phyloP scores from a whole-genome alignment of 139 green algal genomes.

The Picochlorum sp. region DNA sequence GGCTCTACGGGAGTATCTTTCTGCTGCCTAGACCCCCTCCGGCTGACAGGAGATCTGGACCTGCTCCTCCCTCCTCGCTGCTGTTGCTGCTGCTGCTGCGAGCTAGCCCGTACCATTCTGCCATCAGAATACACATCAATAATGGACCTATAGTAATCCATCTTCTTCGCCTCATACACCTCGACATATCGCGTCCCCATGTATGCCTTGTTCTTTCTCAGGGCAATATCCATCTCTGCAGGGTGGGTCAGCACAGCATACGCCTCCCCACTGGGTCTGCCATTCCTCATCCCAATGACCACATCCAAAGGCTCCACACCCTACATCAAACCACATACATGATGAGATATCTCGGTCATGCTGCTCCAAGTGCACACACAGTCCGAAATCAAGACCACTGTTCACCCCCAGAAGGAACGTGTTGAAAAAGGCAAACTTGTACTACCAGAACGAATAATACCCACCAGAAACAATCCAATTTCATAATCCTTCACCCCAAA shows the following conservation, averaged over 20 bases:
- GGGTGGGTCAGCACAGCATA: slow-evolving; percentile 55
- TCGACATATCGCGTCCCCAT: slow-evolving; percentile 75
- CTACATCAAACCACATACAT: slow-evolving; percentile 27
- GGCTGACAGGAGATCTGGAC: not conserved
- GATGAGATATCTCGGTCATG: too few species aligned
- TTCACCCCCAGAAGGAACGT: not conserved
- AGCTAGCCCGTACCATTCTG: slow-evolving; percentile 5
- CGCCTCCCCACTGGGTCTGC: slow-evolving; percentile 63
- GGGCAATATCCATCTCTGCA: slow-evolving; percentile 52
- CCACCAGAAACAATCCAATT: slow-evolving; percentile 67
- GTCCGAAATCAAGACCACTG: not conserved
- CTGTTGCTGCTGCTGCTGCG: not conserved
- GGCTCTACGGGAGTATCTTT: not conserved
- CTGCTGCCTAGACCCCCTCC: not conserved
- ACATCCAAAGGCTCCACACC: slow-evolving; percentile 65
- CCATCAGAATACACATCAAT: slow-evolving; percentile 15
- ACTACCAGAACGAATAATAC: slow-evolving; percentile 8
- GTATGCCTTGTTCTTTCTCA: slow-evolving; percentile 66
- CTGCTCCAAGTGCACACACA: too few species aligned
- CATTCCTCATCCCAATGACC: slow-evolving; percentile 52
- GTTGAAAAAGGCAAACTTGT: not conserved
- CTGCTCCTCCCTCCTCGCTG: not conserved
- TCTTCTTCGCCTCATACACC: slow-evolving; percentile 65
- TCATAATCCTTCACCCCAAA: slow-evolving; percentile 70
- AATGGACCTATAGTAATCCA: slow-evolving; percentile 63